Percentiles rank a stretch among this genome's conserved stretches.
These are phyloP conservation scores for Psophocarpus tetragonolobus DNA, from an alignment of 306 rosid species.

Conservation along the genomic window DNA sequence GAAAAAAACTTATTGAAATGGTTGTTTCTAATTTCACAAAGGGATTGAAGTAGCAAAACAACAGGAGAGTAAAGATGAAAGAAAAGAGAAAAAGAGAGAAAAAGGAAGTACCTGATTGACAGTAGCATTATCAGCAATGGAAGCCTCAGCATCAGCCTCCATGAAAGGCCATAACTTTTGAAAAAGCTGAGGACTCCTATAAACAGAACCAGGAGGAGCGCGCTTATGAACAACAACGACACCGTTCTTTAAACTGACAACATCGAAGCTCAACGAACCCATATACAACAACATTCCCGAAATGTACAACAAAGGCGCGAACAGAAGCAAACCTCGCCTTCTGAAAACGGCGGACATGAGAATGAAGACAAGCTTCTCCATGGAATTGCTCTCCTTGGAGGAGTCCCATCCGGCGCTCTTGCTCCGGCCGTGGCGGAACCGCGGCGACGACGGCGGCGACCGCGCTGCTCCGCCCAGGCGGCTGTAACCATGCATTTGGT, in stretches of 20 bases:
- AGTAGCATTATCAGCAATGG: conserved; percentile 44
- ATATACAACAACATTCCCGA: conserved; percentile 86
- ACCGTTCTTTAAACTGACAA: conserved; percentile 56
- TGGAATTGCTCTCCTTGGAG: conserved; percentile 47
- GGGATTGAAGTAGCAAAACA: background rate
- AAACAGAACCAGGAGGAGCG: conserved; percentile 72
- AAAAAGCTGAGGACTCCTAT: conserved; percentile 84
- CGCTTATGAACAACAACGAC: conserved; percentile 66
- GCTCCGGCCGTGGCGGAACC: conserved; percentile 65
- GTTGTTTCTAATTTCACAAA: background rate
- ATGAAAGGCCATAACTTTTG: conserved; percentile 79
- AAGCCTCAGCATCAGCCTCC: conserved; percentile 51
- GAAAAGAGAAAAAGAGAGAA: background rate
- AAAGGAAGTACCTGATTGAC: conserved; percentile 54
- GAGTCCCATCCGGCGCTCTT: conserved; percentile 41
- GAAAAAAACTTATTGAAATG: too few relatives aligned
- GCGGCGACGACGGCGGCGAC: conserved; percentile 78
- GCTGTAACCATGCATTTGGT: conserved; percentile 76
- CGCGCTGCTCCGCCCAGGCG: conserved; percentile 59
- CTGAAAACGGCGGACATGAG: conserved; percentile 69
- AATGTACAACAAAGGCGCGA: conserved; percentile 86
- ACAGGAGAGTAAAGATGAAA: background rate
- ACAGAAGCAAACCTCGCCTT: conserved; percentile 76
- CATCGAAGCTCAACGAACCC: conserved; percentile 82
- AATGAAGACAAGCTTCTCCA: conserved; percentile 58